Conservation (phyloP, 2,329 filamentous ascomycete genomes). For the Hypoxylon sp. region DNA sequence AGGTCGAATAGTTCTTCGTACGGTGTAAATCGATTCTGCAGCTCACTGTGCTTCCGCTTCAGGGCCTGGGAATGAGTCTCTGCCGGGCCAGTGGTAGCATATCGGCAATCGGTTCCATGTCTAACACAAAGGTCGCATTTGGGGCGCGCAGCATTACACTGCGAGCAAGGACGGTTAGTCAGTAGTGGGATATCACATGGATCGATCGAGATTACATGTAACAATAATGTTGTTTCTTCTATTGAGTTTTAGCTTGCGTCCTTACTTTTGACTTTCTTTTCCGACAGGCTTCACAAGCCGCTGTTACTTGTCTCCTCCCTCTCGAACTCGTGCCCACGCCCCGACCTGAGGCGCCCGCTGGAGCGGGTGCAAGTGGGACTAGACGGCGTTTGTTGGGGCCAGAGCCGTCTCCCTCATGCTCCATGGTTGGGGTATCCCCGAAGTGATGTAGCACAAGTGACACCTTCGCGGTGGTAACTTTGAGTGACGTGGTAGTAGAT, state of each 20-base stretch:
- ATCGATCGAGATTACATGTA: background rate
- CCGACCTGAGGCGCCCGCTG: slow-evolving; percentile 24
- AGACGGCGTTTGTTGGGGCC: slow-evolving; percentile 26
- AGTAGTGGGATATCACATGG: slow-evolving; percentile 14
- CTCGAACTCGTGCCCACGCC: slow-evolving; percentile 22
- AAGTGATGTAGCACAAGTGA: slow-evolving; percentile 17
- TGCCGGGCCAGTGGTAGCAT: slow-evolving; percentile 52
- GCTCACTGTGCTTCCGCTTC: slow-evolving; percentile 52
- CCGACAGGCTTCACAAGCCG: slow-evolving; percentile 54
- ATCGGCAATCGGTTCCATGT: slow-evolving; percentile 51
- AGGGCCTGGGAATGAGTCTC: slow-evolving; percentile 55
- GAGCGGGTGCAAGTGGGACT: slow-evolving; percentile 36
- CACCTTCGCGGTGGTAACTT: slow-evolving; percentile 8
- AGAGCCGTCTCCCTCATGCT: slow-evolving; percentile 15
- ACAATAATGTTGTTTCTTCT: background rate
- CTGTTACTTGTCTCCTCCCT: slow-evolving; percentile 44
- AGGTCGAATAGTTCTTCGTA: slow-evolving; percentile 53
- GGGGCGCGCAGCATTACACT: slow-evolving; percentile 55
- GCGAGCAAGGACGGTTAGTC: background rate
- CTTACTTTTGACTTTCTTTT: slow-evolving; percentile 54
- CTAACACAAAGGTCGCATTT: slow-evolving; percentile 52
- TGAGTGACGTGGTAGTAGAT: slow-evolving; percentile 11
- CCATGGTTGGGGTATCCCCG: slow-evolving; percentile 30
- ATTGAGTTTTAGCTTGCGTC: slow-evolving; percentile 3
- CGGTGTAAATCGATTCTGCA: slow-evolving; percentile 50